A percentile compares a stretch with the other conserved stretches of the same genome.
Evolutionary conservation across 306 rosid species (phyloP).

Genomic region (Acacia acuminata): DNA sequence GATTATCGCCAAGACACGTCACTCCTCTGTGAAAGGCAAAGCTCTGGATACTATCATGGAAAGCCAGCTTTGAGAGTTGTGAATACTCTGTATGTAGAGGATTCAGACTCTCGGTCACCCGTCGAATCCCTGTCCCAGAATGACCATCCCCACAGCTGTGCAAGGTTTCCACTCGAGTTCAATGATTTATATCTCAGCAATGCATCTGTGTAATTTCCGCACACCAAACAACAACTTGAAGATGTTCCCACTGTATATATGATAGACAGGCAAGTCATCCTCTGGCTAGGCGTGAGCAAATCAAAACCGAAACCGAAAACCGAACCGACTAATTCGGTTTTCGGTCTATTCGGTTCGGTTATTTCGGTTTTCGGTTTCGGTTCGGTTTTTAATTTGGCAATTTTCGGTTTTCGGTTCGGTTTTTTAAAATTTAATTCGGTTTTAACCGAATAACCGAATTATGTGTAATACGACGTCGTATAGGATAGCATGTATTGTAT

Average conservation of each 20-base stretch:
- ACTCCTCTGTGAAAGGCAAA: neutral
- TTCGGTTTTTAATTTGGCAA: too few relatives aligned
- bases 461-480: too few relatives aligned
- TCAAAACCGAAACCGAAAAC: too few relatives aligned
- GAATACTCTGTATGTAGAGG: neutral
- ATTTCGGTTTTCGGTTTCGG: too few relatives aligned
- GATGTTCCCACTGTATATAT: neutral
- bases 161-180: slow-evolving; percentile 11
- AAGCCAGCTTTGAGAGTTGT: slow-evolving; percentile 12
- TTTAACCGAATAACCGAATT: too few relatives aligned
- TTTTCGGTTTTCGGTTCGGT: too few relatives aligned
- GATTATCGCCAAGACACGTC: slow-evolving; percentile 4
- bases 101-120: neutral
- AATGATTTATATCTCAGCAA: neutral
- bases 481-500: too few relatives aligned
- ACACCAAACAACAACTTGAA: neutral
- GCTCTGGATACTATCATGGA: neutral
- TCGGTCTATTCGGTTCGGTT: too few relatives aligned
- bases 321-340: too few relatives aligned
- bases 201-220: neutral
- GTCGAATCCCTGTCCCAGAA: neutral
- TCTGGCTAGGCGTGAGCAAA: too few relatives aligned
- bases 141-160: slow-evolving; percentile 3
- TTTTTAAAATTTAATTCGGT: too few relatives aligned
- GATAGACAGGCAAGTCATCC: neutral